These are phyloP conservation scores for Allantophomopsis lycopodina DNA, from an alignment of 2,329 filamentous ascomycete species.

Conservation along the genomic window DNA sequence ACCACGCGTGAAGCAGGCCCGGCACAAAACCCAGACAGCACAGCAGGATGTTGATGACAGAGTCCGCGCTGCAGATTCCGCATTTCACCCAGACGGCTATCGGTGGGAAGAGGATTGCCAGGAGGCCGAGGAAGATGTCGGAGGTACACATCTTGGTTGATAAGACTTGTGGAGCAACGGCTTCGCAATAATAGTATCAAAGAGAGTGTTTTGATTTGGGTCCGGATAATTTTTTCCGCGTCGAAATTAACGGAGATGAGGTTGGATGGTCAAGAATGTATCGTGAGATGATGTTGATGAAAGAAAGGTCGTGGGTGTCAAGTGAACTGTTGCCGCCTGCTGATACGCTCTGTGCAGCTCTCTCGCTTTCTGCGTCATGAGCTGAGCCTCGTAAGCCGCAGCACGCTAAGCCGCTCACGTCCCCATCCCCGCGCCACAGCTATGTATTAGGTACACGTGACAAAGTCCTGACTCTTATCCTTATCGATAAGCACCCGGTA, in stretches of 20 bases:
- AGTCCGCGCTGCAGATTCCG: constrained; percentile 85
- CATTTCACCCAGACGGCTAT: constrained; percentile 91
- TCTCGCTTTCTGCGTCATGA: not conserved
- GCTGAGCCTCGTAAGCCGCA: not conserved
- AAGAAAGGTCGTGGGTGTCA: too few species aligned
- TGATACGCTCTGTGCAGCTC: too few species aligned
- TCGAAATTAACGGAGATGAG: too few species aligned
- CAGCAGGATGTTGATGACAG: constrained; percentile 88
- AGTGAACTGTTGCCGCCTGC: not conserved
- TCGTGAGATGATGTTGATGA: too few species aligned
- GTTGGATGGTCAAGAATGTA: too few species aligned
- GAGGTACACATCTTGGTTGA: constrained; percentile 36
- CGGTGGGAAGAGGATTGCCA: constrained; percentile 53
- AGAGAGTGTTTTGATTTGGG: not conserved
- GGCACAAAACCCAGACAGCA: constrained; percentile 69
- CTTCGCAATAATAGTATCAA: constrained; percentile 1
- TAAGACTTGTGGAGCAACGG: not conserved
- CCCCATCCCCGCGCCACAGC: too few species aligned
- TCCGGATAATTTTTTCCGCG: not conserved
- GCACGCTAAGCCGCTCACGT: too few species aligned
- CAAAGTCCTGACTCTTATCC: not conserved
- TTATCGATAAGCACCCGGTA: too few species aligned
- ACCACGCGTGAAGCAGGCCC: constrained; percentile 90
- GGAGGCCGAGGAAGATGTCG: constrained; percentile 49
- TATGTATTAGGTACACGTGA: not conserved